Conservation (phyloP, 371 early-diverging fungal species). For the Saksenaea vasiformis region DNA sequence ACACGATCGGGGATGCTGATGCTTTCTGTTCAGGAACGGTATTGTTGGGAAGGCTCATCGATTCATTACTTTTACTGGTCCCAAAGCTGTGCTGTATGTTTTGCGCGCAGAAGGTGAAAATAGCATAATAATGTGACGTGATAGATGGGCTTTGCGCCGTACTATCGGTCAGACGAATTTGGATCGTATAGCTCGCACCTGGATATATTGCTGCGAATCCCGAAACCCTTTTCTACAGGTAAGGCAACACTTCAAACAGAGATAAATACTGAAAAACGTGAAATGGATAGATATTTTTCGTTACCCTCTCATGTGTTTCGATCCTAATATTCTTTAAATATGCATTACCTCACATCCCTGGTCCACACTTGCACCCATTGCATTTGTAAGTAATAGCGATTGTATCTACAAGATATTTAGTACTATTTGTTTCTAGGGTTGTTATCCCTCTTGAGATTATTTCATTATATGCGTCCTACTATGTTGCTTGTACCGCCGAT, state of each 20-base stretch:
- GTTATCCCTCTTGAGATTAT: slow-evolving; percentile 59
- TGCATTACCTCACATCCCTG: slow-evolving; percentile 44
- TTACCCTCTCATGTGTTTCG: slow-evolving; percentile 27
- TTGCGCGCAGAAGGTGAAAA: not conserved
- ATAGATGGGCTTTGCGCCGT: slow-evolving; percentile 17
- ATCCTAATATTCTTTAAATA: slow-evolving; percentile 29
- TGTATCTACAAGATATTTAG: not conserved
- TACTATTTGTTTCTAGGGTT: slow-evolving; percentile 23
- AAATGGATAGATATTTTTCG: slow-evolving; percentile 39
- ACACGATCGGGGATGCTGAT: not conserved
- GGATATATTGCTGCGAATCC: slow-evolving; percentile 48
- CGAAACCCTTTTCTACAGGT: slow-evolving; percentile 54
- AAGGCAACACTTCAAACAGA: not conserved
- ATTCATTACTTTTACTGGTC: slow-evolving; percentile 26
- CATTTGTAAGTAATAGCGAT: slow-evolving; percentile 30
- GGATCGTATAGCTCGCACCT: slow-evolving; percentile 20
- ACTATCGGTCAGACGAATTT: slow-evolving; percentile 26
- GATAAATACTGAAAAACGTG: not conserved
- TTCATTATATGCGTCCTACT: slow-evolving; percentile 56
- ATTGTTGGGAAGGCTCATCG: slow-evolving; percentile 31
- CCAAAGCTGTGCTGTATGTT: slow-evolving; percentile 27
- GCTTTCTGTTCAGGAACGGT: slow-evolving; percentile 28
- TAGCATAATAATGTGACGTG: not conserved
- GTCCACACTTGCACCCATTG: slow-evolving; percentile 31
- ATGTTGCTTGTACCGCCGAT: slow-evolving; percentile 60